Conservation (phyloP, 768 basidiomycete genomes). For the Xerocomellus intermedius region DNA sequence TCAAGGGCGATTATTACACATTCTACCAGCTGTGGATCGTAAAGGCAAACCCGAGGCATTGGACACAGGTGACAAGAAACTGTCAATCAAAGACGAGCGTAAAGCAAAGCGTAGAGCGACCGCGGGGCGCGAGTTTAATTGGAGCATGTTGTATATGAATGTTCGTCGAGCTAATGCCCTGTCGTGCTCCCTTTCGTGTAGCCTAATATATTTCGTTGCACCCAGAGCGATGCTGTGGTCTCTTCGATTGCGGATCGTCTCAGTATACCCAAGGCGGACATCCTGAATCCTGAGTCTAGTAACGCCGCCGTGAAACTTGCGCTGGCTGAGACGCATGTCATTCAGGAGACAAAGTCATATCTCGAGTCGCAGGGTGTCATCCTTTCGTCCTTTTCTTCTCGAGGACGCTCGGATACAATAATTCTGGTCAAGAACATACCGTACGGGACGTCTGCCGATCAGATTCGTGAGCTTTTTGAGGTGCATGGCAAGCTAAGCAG, state of each 20-base stretch:
- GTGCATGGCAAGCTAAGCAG: slow-evolving; percentile 68
- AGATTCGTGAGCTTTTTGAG: slow-evolving; percentile 79
- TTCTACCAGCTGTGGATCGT: slow-evolving; percentile 79
- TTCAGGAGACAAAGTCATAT: slow-evolving; percentile 90
- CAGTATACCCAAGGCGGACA: slow-evolving; percentile 81
- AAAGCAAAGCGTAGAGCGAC: slow-evolving; percentile 60
- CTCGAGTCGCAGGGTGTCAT: slow-evolving; percentile 76
- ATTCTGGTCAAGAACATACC: slow-evolving; percentile 98
- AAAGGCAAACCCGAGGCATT: slow-evolving; percentile 45
- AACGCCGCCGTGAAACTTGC: slow-evolving; percentile 93
- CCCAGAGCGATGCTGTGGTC: slow-evolving; percentile 88
- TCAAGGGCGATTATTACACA: slow-evolving; percentile 89
- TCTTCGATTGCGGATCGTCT: slow-evolving; percentile 89
- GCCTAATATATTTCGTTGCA: slow-evolving; percentile 19
- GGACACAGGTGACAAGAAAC: slow-evolving; percentile 42
- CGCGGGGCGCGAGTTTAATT: slow-evolving; percentile 83
- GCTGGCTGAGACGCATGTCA: slow-evolving; percentile 93
- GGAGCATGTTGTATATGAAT: slow-evolving; percentile 97
- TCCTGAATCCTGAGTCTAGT: slow-evolving; percentile 80
- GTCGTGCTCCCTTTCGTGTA: slow-evolving; percentile 15
- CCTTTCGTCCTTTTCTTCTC: slow-evolving; percentile 53
- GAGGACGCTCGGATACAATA: slow-evolving; percentile 67
- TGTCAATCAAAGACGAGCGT: slow-evolving; percentile 57
- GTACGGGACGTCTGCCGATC: slow-evolving; percentile 73
- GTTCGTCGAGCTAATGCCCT: slow-evolving; percentile 51